A percentile compares a stretch with the other conserved stretches of the same genome.
Conservation (phyloP, 2,329 filamentous ascomycete species). For the Pseudomassariella vexata region DNA sequence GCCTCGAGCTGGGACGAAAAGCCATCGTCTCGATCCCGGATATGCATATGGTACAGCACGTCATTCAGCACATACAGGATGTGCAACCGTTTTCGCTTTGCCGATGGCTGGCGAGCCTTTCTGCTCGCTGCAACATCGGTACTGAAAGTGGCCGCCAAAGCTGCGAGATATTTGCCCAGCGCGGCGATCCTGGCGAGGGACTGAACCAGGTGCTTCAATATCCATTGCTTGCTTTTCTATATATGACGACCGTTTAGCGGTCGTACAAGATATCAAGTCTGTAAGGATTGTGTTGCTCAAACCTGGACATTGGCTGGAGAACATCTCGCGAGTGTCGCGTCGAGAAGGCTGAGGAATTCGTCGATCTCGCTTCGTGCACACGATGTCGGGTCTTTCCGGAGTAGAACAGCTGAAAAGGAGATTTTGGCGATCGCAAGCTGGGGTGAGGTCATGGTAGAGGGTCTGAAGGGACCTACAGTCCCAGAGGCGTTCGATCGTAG, state of each 20-base stretch:
- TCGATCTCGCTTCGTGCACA: conserved; percentile 65
- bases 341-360: conserved; percentile 60
- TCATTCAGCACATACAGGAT: conserved; percentile 77
- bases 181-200: conserved; percentile 61
- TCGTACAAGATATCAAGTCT: conserved; percentile 29
- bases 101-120: conserved; percentile 42
- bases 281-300: conserved; percentile 49
- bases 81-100: conserved; percentile 66
- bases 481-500: background rate
- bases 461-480: background rate
- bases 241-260: conserved; percentile 26
- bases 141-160: conserved; percentile 57
- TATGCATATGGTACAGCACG: conserved; percentile 63
- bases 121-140: conserved; percentile 23
- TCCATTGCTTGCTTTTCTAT: conserved; percentile 87
- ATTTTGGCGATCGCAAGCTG: conserved; percentile 75
- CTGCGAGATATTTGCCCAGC: conserved; percentile 70
- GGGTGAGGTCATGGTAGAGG: conserved; percentile 53
- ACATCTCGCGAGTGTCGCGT: conserved; percentile 63
- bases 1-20: conserved; percentile 54
- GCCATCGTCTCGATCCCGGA: conserved; percentile 39
- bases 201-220: conserved; percentile 63
- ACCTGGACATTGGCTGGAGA: conserved; percentile 82
- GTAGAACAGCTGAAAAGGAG: conserved; percentile 66
- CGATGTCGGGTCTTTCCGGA: conserved; percentile 67